phyloP scores from a whole-genome alignment of 257 asterid genomes.

The Forsythia suspensa region DNA sequence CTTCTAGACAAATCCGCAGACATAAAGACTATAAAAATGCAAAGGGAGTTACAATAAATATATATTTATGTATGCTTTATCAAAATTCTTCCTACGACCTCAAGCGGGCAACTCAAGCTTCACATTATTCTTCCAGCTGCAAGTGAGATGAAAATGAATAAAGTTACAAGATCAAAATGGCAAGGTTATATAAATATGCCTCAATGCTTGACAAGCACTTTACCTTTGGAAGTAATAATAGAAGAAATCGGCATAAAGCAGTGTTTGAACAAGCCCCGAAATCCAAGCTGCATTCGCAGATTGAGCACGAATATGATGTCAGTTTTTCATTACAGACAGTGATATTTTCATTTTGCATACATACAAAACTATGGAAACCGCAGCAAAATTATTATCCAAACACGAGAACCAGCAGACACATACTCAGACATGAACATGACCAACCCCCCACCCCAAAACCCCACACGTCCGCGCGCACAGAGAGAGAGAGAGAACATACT shows the following conservation, averaged over 20 bases:
- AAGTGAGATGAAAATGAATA: slow-evolving; percentile 1
- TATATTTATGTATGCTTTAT: slow-evolving; percentile 6
- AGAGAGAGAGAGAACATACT: slow-evolving; percentile 34
- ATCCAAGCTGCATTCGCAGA: slow-evolving; percentile 66
- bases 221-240: slow-evolving; percentile 90
- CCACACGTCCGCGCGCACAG: background rate
- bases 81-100: slow-evolving; percentile 24
- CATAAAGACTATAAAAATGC: background rate
- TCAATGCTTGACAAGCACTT: background rate
- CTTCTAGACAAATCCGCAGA: background rate
- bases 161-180: background rate
- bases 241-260: slow-evolving; percentile 85
- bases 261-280: slow-evolving; percentile 75
- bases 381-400: too few relatives aligned
- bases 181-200: background rate
- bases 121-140: slow-evolving; percentile 78
- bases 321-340: background rate
- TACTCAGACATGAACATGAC: too few relatives aligned
- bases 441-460: too few relatives aligned
- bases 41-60: too few relatives aligned
- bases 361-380: background rate
- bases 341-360: background rate
- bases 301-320: slow-evolving; percentile 1
- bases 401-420: too few relatives aligned
- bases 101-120: slow-evolving; percentile 77